These are phyloP conservation scores for Cichorium intybus DNA, from an alignment of 140 eudicot genomes.

Conservation along the genomic window DNA sequence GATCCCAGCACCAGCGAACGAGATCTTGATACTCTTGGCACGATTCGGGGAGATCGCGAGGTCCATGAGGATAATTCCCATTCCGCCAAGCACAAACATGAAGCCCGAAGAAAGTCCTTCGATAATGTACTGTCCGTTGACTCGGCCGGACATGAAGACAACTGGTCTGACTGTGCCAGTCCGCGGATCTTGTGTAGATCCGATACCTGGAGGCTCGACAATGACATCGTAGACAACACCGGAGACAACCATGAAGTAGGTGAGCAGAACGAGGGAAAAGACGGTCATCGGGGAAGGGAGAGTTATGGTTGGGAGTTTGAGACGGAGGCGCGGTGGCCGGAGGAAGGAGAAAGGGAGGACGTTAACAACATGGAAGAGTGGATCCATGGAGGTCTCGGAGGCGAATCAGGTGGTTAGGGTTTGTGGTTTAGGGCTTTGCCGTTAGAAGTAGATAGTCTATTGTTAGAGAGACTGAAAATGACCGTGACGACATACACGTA, in stretches of 20 bases:
- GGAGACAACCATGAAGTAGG: conserved; percentile 95
- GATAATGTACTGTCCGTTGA: conserved; percentile 93
- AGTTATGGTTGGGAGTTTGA: conserved; percentile 69
- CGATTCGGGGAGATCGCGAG: conserved; percentile 66
- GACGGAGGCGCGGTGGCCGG: conserved; percentile 94
- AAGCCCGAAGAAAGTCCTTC: conserved; percentile 89
- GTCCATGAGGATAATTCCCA: conserved; percentile 76
- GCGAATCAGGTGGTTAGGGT: conserved; percentile 19
- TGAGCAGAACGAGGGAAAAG: conserved; percentile 74
- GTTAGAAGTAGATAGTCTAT: background rate
- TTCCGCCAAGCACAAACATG: conserved; percentile 94
- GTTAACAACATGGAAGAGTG: conserved; percentile 48
- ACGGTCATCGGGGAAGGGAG: conserved; percentile 89
- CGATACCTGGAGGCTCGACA: conserved; percentile 97
- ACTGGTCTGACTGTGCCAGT: conserved; percentile 85
- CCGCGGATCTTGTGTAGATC: conserved; percentile 70
- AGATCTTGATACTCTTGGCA: conserved; percentile 62
- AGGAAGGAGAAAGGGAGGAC: conserved; percentile 76
- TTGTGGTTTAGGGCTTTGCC: conserved; percentile 16
- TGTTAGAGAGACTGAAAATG: background rate
- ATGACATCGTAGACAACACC: conserved; percentile 97
- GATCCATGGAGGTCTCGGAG: conserved; percentile 50
- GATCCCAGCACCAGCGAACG: conserved; percentile 65
- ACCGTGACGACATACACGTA: too few relatives aligned
- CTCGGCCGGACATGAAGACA: conserved; percentile 85